Evolutionary conservation across 306 rosid genomes (phyloP).

Genomic region (Carpinus fangiana): DNA sequence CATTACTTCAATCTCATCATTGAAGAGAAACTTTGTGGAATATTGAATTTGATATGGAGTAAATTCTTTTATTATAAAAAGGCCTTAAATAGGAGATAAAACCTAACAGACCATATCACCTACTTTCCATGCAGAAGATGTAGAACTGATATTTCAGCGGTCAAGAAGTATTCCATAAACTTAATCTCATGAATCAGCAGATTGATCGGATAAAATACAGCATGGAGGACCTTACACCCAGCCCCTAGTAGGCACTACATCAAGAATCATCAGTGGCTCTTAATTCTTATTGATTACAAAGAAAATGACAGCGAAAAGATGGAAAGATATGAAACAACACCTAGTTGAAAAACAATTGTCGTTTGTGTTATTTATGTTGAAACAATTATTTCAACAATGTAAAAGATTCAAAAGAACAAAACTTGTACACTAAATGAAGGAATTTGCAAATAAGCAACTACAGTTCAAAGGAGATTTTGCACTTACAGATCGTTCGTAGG

Average conservation of each 20-base stretch:
- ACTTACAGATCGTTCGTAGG: conserved; percentile 75
- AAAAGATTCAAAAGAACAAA: neutral
- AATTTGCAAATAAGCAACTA: neutral
- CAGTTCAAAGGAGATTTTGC: neutral
- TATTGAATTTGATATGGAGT: neutral
- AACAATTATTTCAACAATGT: neutral
- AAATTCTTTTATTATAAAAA: neutral
- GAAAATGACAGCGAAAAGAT: neutral
- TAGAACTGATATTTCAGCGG: neutral
- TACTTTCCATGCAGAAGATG: neutral
- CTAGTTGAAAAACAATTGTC: neutral
- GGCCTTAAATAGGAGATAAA: neutral
- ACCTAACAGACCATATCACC: neutral
- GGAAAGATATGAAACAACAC: neutral
- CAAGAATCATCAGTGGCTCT: neutral
- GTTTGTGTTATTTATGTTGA: neutral
- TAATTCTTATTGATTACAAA: neutral
- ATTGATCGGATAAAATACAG: neutral
- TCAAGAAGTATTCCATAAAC: neutral
- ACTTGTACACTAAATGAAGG: neutral
- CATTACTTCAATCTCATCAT: neutral
- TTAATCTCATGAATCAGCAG: neutral
- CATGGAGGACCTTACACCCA: neutral
- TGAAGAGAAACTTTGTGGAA: neutral
- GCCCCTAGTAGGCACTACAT: neutral